These are phyloP conservation scores for Trichoderma arundinaceum DNA, from an alignment of 2,329 filamentous ascomycete genomes.

Conservation along the genomic window DNA sequence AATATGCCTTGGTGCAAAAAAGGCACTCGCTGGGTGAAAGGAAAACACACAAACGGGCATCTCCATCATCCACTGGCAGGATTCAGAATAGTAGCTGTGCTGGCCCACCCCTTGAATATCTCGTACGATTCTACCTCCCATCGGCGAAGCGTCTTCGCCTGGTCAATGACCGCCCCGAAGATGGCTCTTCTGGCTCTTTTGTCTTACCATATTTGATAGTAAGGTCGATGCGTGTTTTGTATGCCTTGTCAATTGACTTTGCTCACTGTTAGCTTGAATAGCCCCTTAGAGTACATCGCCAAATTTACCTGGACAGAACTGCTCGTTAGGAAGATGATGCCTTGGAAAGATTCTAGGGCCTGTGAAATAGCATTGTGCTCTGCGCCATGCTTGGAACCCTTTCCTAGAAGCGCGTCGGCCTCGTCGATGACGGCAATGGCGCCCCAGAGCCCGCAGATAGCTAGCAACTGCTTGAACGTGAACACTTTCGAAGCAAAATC, in stretches of 20 bases:
- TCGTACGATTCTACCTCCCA: conserved; percentile 60
- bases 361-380: conserved; percentile 85
- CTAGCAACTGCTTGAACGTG: conserved; percentile 82
- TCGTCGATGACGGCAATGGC: conserved; percentile 86
- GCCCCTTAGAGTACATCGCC: neutral
- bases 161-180: conserved; percentile 83
- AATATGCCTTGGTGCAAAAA: too few species aligned
- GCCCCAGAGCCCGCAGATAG: conserved; percentile 85
- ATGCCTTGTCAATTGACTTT: conserved; percentile 85
- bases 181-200: conserved; percentile 75
- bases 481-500: conserved; percentile 74
- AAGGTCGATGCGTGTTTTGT: conserved; percentile 86
- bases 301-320: conserved; percentile 72
- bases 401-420: conserved; percentile 83
- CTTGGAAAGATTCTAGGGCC: conserved; percentile 91
- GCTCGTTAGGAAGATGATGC: conserved; percentile 87
- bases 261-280: conserved; percentile 3
- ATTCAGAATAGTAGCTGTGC: neutral
- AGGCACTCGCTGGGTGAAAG: neutral
- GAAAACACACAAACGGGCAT: neutral
- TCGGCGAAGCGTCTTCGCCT: conserved; percentile 69
- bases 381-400: conserved; percentile 80
- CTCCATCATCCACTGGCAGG: neutral
- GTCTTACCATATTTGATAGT: conserved; percentile 80
- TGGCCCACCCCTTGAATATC: conserved; percentile 61